phyloP scores from a whole-genome alignment of 768 basidiomycete genomes.

The Agaricus blazei region DNA sequence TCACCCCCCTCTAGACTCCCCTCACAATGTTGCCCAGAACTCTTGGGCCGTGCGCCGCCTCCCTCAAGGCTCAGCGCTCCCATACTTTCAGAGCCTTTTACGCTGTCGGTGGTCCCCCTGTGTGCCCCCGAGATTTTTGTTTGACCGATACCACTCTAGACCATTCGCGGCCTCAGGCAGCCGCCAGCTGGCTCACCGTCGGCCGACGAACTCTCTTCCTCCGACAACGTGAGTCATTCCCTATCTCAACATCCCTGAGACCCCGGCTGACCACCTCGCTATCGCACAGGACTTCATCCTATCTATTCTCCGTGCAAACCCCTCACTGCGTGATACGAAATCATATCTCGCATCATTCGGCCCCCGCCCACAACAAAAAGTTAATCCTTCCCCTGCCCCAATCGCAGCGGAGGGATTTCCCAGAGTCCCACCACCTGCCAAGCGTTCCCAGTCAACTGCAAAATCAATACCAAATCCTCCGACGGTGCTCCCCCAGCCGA shows the following conservation, averaged over 20 bases:
- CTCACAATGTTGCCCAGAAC: conserved; percentile 34
- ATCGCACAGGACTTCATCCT: conserved; percentile 84
- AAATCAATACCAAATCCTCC: conserved; percentile 28
- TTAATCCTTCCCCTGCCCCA: conserved; percentile 16
- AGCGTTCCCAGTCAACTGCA: conserved; percentile 19
- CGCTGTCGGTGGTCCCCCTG: conserved; percentile 36
- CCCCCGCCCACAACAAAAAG: conserved; percentile 32
- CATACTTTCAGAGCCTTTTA: conserved; percentile 48
- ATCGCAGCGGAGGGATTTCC: conserved; percentile 21
- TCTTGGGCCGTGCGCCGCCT: conserved; percentile 19
- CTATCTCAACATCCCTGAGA: neutral
- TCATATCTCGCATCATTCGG: conserved; percentile 92
- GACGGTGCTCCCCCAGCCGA: conserved; percentile 35
- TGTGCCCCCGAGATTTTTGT: conserved; percentile 5
- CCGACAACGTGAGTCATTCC: conserved; percentile 44
- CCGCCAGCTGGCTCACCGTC: conserved; percentile 23
- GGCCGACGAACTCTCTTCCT: conserved; percentile 33
- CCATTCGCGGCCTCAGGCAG: conserved; percentile 33
- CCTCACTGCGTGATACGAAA: conserved; percentile 85
- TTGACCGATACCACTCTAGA: conserved; percentile 23
- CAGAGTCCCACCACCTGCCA: conserved; percentile 22
- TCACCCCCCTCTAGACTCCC: conserved; percentile 17
- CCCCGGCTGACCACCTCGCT: too few species aligned
- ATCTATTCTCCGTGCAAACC: conserved; percentile 89
- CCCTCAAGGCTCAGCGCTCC: conserved; percentile 29